Base-by-base conservation (phyloP, 305 asterid species). In the Petunia hybrid region DNA sequence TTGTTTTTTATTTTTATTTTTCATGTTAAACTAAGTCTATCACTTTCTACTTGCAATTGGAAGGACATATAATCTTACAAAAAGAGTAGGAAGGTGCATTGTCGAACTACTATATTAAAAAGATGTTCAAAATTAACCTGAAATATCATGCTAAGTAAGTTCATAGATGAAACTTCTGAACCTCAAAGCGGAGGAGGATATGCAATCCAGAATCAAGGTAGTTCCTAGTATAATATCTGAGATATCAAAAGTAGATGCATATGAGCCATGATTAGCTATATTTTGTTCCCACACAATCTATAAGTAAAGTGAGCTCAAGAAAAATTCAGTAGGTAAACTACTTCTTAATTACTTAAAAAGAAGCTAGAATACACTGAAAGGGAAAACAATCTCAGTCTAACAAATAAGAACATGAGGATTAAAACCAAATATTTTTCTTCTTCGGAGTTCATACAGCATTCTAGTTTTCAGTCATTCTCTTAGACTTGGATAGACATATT, bases 41-140 rank as follows among this genome's bases (percentile, higher is more conserved):
- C n/a, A n/a, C n/a, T n/a, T n/a, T n/a, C n/a, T n/a, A n/a, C n/a
- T n/a, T n/a, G n/a, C n/a, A n/a, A n/a, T n/a, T n/a, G n/a, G n/a
- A n/a, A n/a, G n/a, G n/a, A n/a, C n/a, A n/a, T n/a, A n/a, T n/a
- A n/a, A n/a, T n/a, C n/a, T n/a, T n/a, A n/a, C n/a, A n/a, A n/a
- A n/a, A n/a, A n/a, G n/a, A n/a, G n/a, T n/a, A n/a, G n/a, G n/a
- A n/a, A n/a, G n/a, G n/a, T n/a, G n/a, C 83, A 82, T 80, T 61
- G 88, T 90, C 89, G 90, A 86, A 87, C 57, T 69, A 61, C 66
- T n/a, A 38, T 38, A 42, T 7, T 13, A 39, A 40, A 76, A 16
- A 16, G 14, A 61, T 41, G 53, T 42, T 41, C 16, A n/a, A 42
- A 68, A 68, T 8, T 7, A n/a, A n/a, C 76, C 56, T 2, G 8